phyloP scores from a whole-genome alignment of 352 stramenopile species.

The Pythium guiyangense region DNA sequence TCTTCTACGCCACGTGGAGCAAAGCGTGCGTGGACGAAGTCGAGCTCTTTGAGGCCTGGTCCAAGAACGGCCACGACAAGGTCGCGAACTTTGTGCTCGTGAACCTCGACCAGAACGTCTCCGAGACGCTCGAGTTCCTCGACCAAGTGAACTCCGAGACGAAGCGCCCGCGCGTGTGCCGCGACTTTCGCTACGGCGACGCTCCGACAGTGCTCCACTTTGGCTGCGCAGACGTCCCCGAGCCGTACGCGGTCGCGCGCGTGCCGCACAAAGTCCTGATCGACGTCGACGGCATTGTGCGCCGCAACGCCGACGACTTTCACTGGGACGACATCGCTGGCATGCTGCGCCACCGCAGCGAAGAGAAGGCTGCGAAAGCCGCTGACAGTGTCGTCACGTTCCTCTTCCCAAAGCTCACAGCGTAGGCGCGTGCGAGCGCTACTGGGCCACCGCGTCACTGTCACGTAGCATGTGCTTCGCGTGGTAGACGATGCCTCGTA shows the following conservation, averaged over 20 bases:
- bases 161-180: constrained; percentile 39
- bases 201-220: constrained; percentile 51
- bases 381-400: constrained; percentile 17
- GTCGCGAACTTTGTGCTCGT: constrained; percentile 59
- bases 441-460: no score
- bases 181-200: constrained; percentile 34
- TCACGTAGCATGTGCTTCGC: no score
- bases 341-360: constrained; percentile 33
- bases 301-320: constrained; percentile 53
- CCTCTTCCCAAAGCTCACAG: constrained; percentile 22
- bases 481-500: no score
- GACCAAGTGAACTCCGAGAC: constrained; percentile 33
- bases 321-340: constrained; percentile 57
- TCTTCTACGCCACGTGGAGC: constrained; percentile 69
- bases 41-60: constrained; percentile 51
- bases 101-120: constrained; percentile 58
- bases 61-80: constrained; percentile 40
- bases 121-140: constrained; percentile 41
- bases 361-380: constrained; percentile 17
- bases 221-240: constrained; percentile 38
- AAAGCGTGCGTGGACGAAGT: constrained; percentile 44
- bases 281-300: constrained; percentile 35
- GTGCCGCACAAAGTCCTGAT: constrained; percentile 52
- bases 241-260: constrained; percentile 44
- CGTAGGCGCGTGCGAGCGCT: constrained; percentile 1